Evolutionary conservation across 805 yeast genomes (phyloP), one percentile per base, ranked within the genome.

Genomic region (Kurtzmaniella cleridarum): DNA sequence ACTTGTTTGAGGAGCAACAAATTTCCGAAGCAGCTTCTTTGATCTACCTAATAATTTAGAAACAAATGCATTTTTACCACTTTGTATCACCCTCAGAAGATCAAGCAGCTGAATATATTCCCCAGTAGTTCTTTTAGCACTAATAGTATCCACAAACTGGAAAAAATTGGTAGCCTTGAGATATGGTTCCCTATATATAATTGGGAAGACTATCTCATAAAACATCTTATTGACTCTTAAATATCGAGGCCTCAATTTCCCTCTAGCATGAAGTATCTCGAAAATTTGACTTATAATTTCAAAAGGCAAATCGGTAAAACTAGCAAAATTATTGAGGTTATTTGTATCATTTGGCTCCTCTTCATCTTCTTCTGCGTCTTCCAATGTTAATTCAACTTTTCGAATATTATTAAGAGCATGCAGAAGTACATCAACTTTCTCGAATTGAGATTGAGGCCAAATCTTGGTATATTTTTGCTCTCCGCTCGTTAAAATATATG

Each of bases 1-100:
- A 63, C 95, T 84, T 26, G 97, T 82, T 55, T 91, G 98, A 3
- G 98, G 96, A 0, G 98, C 96, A 6, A 84, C 75, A 50, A 93
- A 89, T 9, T 71, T 65, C 45, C 79, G 75, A 35, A 93, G 64
- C 29, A 70, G 73, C 14, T 71, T 57, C 7, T 89, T 75, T 39
- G 96, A 85, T 30, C 96, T 71, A 51, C 95, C 76, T 40, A 93
- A 64, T 5, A 93, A 57, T 47, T 85, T 82, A 0, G 97, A 87
- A 10, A 91, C 88, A 57, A 72, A 84, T 4, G 97, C 91, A 60
- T 89, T 93, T 57, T 86, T 89, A 10, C 98, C 98, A 28, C 87
- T 74, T 59, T 93, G 98, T 43, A 89, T 79, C 35, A 90, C 87
- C 32, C 76, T 72, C 8, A 95, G 75, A 28, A 93, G 66, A 54